Evolutionary conservation across 768 basidiomycete genomes (phyloP).

Genomic region (Boletus reticulatus): DNA sequence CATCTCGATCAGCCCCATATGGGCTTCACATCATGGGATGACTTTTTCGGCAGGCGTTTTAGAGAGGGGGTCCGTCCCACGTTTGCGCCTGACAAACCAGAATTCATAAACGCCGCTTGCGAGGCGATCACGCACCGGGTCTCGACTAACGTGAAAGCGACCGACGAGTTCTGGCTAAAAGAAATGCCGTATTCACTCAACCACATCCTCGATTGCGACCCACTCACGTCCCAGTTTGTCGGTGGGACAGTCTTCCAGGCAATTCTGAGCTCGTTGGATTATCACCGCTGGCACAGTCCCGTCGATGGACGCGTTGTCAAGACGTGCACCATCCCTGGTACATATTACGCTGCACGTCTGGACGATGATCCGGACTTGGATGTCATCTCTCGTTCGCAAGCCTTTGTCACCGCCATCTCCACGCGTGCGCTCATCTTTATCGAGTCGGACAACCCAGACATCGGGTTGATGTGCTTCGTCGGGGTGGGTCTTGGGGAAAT

Average conservation of each 20-base stretch:
- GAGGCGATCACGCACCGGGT: constrained; percentile 51
- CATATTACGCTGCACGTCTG: constrained; percentile 45
- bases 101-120: constrained; percentile 50
- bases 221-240: constrained; percentile 39
- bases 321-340: constrained; percentile 45
- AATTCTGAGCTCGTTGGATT: constrained; percentile 52
- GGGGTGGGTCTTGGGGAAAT: constrained; percentile 63
- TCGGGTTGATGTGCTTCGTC: constrained; percentile 59
- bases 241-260: constrained; percentile 57
- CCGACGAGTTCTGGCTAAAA: constrained; percentile 60
- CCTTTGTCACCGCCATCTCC: constrained; percentile 48
- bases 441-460: constrained; percentile 48
- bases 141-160: constrained; percentile 35
- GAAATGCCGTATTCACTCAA: constrained; percentile 57
- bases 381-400: constrained; percentile 18
- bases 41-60: constrained; percentile 53
- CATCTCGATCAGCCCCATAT: constrained; percentile 38
- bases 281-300: constrained; percentile 66
- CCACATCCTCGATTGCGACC: constrained; percentile 50
- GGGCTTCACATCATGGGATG: constrained; percentile 51
- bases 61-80: constrained; percentile 42
- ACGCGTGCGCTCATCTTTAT: constrained; percentile 60
- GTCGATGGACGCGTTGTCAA: constrained; percentile 44
- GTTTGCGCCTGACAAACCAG: constrained; percentile 19
- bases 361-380: constrained; percentile 27